phyloP scores from a whole-genome alignment of 345 rosid genomes.

The Arabis alpina region DNA sequence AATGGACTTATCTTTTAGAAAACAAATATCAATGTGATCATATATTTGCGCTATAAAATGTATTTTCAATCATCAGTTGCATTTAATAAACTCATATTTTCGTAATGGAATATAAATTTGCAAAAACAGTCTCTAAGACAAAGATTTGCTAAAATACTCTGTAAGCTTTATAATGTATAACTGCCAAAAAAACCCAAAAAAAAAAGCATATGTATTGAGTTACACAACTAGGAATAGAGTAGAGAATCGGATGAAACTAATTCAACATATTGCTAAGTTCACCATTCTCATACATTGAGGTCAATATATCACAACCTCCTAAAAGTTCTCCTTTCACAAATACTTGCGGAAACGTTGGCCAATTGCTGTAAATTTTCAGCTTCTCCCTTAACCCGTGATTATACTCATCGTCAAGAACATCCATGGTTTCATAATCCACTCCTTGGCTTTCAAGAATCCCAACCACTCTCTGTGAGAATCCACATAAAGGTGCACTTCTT shows the following conservation, averaged over 20 bases:
- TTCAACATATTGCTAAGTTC: slow-evolving; percentile 66
- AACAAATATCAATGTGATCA: too few species aligned
- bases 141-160: background rate
- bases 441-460: slow-evolving; percentile 83
- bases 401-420: slow-evolving; percentile 87
- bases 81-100: too few species aligned
- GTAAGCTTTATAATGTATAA: slow-evolving; percentile 1
- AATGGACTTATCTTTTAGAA: too few species aligned
- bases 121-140: too few species aligned
- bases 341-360: slow-evolving; percentile 93
- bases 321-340: slow-evolving; percentile 80
- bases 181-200: background rate
- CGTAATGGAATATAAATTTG: too few species aligned
- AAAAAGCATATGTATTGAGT: background rate
- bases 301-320: slow-evolving; percentile 87
- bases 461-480: slow-evolving; percentile 87
- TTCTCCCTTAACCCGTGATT: slow-evolving; percentile 81
- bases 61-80: too few species aligned
- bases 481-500: slow-evolving; percentile 84
- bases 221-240: slow-evolving; percentile 8
- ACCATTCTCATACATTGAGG: slow-evolving; percentile 80
- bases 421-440: slow-evolving; percentile 81
- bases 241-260: slow-evolving; percentile 29
- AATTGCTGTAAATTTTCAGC: slow-evolving; percentile 80
- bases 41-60: too few species aligned